Evolutionary conservation across 2,329 filamentous ascomycete genomes (phyloP), one percentile per base, ranked within the genome.

Genomic region (Stemphylium vesicarium): DNA sequence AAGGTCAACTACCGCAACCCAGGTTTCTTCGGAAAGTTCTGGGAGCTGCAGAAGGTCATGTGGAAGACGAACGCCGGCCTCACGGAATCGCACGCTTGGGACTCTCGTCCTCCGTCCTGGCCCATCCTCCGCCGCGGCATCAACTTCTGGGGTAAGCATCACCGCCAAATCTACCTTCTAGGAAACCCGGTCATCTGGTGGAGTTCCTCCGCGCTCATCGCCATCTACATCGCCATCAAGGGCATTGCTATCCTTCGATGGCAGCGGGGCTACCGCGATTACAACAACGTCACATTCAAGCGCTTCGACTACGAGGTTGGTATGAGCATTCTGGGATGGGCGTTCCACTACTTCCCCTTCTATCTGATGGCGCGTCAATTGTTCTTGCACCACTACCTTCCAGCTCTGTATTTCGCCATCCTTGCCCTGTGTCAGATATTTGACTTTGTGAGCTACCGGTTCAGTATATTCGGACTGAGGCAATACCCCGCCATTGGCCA

Each of bases 261-360:
- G 95, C 95, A 99, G 80, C 90, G 95, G 70, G 93, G 88, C 75
- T 98, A 83, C 82, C 84, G 86, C 65, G 95, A 99, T 78, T 98
- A 99, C 77, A 79, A 84, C 56, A 87, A 89, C 73, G 76, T 86
- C 43, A 89, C 85, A 35, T 96, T 98, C 83, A 96, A 96, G 81
- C 91, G 95, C 52, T 99, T 98, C 75, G 95, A 98, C 78, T 98
- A 97, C 72, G 95, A 99, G 78, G 86, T 98, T 56, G 95, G 95
- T 58, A 91, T 88, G 48, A 92, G 87, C 15, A 89, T 97, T 29
- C 85, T 99, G 8, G 95, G 90, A 64, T 99, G 95, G 95, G 92
- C 91, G 42, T 89, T 99, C 77, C 95, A 99, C 79, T 99, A 97
- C 81, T 98, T 99, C 82, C 95, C 95, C 10, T 99, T 99, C 81